These are phyloP conservation scores for Ampelomyces quisqualis DNA, from an alignment of 2,329 filamentous ascomycete species.

Conservation along the genomic window DNA sequence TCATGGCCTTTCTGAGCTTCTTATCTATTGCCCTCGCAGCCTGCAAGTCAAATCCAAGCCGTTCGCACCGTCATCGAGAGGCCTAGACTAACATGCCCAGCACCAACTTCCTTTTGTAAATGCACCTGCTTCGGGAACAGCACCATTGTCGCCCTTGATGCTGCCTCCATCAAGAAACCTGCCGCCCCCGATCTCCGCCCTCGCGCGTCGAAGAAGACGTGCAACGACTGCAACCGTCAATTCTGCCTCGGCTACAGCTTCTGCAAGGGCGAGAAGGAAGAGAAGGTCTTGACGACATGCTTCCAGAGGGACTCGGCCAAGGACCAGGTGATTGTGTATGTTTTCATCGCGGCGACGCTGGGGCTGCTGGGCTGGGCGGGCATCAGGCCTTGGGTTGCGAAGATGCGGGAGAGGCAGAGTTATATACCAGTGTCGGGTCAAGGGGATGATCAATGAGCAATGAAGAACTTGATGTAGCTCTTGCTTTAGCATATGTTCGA, in stretches of 20 bases:
- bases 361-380: constrained; percentile 62
- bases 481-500: constrained; percentile 6
- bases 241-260: constrained; percentile 65
- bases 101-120: constrained; percentile 68
- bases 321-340: constrained; percentile 64
- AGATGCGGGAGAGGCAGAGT: constrained; percentile 50
- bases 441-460: constrained; percentile 27
- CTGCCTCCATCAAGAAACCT: constrained; percentile 38
- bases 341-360: constrained; percentile 65
- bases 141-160: constrained; percentile 66
- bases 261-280: constrained; percentile 62
- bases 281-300: constrained; percentile 65
- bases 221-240: constrained; percentile 67
- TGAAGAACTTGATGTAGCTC: neutral
- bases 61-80: no score
- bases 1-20: constrained; percentile 36
- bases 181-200: constrained; percentile 19
- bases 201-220: constrained; percentile 51
- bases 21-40: constrained; percentile 47
- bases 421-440: constrained; percentile 54
- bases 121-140: constrained; percentile 68
- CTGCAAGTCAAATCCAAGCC: constrained; percentile 44
- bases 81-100: constrained; percentile 34
- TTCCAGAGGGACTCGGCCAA: constrained; percentile 70
- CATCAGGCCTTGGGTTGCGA: constrained; percentile 60